Evolutionary conservation across 2,329 filamentous ascomycete species (phyloP), one percentile per base, ranked within the genome.

Genomic region (Pseudogymnoascus sp.): DNA sequence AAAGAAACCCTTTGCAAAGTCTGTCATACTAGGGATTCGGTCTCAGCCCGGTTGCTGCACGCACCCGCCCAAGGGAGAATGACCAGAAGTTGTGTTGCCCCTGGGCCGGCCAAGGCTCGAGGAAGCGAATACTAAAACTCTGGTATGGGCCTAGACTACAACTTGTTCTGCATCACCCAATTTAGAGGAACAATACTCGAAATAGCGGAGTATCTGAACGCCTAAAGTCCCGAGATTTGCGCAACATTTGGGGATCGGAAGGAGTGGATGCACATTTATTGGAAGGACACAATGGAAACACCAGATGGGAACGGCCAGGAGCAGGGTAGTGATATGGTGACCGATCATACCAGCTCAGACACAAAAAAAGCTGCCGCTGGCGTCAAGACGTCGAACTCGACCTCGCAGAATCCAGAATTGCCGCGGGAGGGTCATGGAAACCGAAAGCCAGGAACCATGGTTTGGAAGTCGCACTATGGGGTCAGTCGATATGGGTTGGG

Each of bases 241-340:
- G 50, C 50, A 56, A 56, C 26, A 56, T 56, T 56, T 56, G 17
- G n/a, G 50, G 11, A 33, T 33, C n/a, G 50, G n/a, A 56, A 33
- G 50, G 50, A 33, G 26, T 56, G 26, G 26, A 56, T 13, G 26
- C 50, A 53, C 26, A 19, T 33, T 29, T n/a, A 31, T 56, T 56
- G 50, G 50, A 56, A 56, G 50, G n/a, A 56, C 33, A 33, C n/a
- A 19, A 56, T 56, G 50, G 50, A 56, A 56, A 56, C 50, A 56
- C 50, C 50, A 13, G 50, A 56, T 33, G 50, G 50, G 29, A 56
- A 56, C n/a, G 26, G 50, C 29, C n/a, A 56, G 29, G 50, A 56
- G 50, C 50, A 56, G 29, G 29, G 50, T 15, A 15, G 50, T 56
- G 50, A 56, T 56, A 56, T 56, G 50, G 50, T 33, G 50, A 33